A percentile compares a stretch with the other conserved stretches of the same genome.
Conservation (phyloP, 495 filamentous ascomycete species). For the Aspergillus homomorphus region DNA sequence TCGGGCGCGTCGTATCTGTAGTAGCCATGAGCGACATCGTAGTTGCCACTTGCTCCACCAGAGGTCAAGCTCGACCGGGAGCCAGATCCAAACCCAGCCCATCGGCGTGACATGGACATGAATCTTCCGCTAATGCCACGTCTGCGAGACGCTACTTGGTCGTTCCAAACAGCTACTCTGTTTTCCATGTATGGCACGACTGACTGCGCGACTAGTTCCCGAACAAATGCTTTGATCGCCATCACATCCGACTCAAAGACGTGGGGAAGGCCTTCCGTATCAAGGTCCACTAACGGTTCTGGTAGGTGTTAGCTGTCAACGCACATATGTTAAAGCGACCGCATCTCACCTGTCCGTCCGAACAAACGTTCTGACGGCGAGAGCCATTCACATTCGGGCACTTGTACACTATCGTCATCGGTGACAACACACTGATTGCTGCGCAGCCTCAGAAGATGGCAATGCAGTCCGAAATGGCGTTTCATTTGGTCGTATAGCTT, state of each 20-base stretch:
- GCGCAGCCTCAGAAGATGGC: conserved; percentile 82
- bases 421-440: conserved; percentile 81
- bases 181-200: conserved; percentile 95
- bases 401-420: conserved; percentile 83
- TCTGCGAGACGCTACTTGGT: conserved; percentile 88
- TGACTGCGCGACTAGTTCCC: conserved; percentile 90
- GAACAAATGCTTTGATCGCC: conserved; percentile 79
- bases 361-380: conserved; percentile 81
- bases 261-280: conserved; percentile 64
- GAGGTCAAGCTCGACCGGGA: conserved; percentile 42
- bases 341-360: conserved; percentile 54
- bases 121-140: conserved; percentile 85
- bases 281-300: conserved; percentile 57
- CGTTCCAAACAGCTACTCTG: conserved; percentile 86
- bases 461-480: conserved; percentile 90
- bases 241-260: conserved; percentile 90
- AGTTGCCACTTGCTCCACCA: conserved; percentile 58
- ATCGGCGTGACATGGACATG: conserved; percentile 86
- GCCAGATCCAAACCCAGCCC: conserved; percentile 72
- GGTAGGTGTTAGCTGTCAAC: conserved; percentile 20
- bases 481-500: conserved; percentile 96
- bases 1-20: conserved; percentile 83
- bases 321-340: not conserved
- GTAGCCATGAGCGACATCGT: conserved; percentile 70
- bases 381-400: conserved; percentile 82